Base-by-base conservation (phyloP, 208 protist species). In the Trypanosoma vivax region DNA sequence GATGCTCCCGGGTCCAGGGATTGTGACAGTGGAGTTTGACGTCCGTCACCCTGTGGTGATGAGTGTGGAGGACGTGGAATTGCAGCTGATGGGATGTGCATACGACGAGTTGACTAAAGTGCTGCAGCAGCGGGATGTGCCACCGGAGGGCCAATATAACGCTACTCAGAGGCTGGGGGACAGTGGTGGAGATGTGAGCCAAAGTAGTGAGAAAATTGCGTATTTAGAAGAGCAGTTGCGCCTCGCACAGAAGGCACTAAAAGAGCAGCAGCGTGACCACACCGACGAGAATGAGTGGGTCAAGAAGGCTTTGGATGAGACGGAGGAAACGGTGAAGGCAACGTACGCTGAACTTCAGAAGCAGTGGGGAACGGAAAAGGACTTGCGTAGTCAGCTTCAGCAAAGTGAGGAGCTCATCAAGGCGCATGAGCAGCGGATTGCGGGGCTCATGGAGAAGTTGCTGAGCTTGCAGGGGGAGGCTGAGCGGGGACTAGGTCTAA, bases 271-370 rank as follows among this genome's bases (percentile, higher is more conserved):
- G 39, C 25, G 39, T 5, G 56, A 78, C 10, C 65, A 63, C 11
- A 62, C 62, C 21, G 40, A 43, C 3, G 29, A 68, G 2, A 65
- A 84, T 52, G 47, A 37, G 21, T 63, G 78, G 16, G 60, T 81
- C 11, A 70, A 74, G 6, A 35, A 25, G 0, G 74, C 67, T 5
- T 60, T 91, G 27, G 63, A 74, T 18, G 83, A 85, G 16, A 83
- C 83, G 5, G 79, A 82, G 33, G 18, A 28, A 14, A 88, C 79
- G 14, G 59, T 90, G 28, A 62, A 68, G 29, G 70, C 66, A 3
- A 50, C 84, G 14, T 79, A 85, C 55, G 55, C 29, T 11, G 76
- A 77, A 9, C 49, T 88, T 25, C 62, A 87, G 31, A 13, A 14
- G 7, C 39, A 63, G 27, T 24, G 39, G 11, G 49, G 43, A 21